Conservation (phyloP, 441 rosid genomes). For the Omphalea diandra region DNA sequence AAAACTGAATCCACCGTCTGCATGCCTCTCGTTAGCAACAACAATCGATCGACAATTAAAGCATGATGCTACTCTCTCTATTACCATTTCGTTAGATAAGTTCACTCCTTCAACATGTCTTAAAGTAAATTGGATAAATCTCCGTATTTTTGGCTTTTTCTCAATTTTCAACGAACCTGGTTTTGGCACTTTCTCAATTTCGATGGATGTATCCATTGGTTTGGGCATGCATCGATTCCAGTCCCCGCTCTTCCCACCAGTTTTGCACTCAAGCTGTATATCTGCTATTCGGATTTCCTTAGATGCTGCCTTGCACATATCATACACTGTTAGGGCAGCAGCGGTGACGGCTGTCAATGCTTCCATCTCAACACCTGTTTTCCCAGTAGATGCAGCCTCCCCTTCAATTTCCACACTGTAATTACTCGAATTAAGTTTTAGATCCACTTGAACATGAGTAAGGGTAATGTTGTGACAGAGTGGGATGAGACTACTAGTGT, state of each 20-base stretch:
- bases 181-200: constrained; percentile 2
- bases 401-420: constrained; percentile 74
- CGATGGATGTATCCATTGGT: background rate
- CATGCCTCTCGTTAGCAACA: background rate
- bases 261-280: constrained; percentile 59
- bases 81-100: background rate
- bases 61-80: background rate
- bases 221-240: constrained; percentile 35
- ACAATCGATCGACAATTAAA: constrained; percentile 2
- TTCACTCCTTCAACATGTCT: background rate
- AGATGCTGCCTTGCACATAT: constrained; percentile 97
- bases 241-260: constrained; percentile 85
- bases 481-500: constrained; percentile 76
- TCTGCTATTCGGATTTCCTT: constrained; percentile 64
- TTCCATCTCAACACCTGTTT: constrained; percentile 96
- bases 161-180: no score
- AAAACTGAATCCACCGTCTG: background rate
- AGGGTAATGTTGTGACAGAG: constrained; percentile 77
- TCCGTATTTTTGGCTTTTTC: background rate
- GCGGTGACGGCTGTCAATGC: constrained; percentile 82
- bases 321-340: constrained; percentile 85
- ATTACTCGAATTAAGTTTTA: constrained; percentile 55
- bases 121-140: background rate
- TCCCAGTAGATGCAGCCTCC: constrained; percentile 74
- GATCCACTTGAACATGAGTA: constrained; percentile 64